Evolutionary conservation across 2,329 filamentous ascomycete genomes (phyloP).

Genomic region (Microdochium bolleyi): DNA sequence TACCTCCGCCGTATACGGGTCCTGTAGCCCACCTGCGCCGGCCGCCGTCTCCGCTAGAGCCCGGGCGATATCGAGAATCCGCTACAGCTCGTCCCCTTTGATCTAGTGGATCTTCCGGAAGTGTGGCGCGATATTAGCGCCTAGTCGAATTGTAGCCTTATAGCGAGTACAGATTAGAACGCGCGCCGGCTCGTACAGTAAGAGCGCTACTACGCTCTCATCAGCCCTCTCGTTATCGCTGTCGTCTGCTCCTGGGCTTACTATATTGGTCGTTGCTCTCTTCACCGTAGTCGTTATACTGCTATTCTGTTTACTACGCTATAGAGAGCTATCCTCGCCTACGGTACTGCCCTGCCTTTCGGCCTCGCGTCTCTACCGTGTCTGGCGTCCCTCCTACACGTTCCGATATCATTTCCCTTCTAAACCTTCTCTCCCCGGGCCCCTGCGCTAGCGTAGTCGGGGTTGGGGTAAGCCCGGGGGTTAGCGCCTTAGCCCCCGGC

Average conservation of each 20-base stretch:
- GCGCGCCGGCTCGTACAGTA: too few relatives aligned
- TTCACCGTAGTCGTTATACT: background rate
- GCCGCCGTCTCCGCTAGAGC: background rate
- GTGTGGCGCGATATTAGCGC: background rate
- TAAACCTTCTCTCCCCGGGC: background rate
- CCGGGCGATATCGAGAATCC: background rate
- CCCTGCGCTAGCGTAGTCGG: background rate
- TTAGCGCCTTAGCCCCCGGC: background rate
- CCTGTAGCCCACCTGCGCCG: background rate
- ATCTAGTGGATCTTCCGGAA: background rate
- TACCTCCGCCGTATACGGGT: background rate
- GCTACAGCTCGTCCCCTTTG: background rate
- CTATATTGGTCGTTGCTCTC: background rate
- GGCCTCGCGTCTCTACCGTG: background rate
- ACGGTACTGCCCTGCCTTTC: background rate
- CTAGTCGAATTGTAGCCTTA: background rate
- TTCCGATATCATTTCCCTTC: background rate
- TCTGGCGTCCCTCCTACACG: background rate
- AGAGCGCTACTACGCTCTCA: background rate
- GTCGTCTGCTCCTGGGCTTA: background rate
- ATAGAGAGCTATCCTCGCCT: too few relatives aligned
- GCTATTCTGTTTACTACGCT: background rate
- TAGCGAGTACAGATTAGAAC: background rate
- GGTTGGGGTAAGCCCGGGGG: background rate
- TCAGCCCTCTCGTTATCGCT: background rate